Evolutionary conservation across 257 asterid genomes (phyloP).

Genomic region (Lavandula angustifolia): DNA sequence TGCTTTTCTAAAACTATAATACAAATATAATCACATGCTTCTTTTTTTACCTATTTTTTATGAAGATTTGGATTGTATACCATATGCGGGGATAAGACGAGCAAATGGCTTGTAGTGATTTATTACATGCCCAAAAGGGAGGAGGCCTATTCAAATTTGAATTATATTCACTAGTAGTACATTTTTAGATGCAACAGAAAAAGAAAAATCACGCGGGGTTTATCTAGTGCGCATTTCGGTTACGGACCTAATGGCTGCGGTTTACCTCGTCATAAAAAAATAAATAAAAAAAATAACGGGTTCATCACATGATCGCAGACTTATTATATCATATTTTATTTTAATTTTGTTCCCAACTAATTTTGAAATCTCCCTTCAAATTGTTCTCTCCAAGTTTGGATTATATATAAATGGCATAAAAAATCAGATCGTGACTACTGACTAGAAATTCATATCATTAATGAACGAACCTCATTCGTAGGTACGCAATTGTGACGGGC

Average conservation of each 20-base stretch:
- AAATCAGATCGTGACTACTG: too few species aligned
- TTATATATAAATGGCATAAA: too few species aligned
- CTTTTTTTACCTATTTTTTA: not conserved
- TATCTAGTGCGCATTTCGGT: too few species aligned
- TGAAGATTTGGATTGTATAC: not conserved
- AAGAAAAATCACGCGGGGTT: conserved; percentile 34
- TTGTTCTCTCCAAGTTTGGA: too few species aligned
- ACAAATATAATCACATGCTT: not conserved
- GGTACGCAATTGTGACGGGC: too few species aligned
- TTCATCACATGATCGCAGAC: conserved; percentile 35
- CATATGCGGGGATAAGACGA: conserved; percentile 11
- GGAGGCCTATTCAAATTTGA: conserved; percentile 29
- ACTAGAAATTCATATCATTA: too few species aligned
- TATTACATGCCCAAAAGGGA: conserved; percentile 7
- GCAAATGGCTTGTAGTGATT: conserved; percentile 1
- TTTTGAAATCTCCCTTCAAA: too few species aligned
- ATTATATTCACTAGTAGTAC: conserved; percentile 10
- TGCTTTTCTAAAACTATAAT: too few species aligned
- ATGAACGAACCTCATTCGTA: too few species aligned
- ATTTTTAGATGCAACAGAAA: conserved; percentile 25
- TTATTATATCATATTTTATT: not conserved
- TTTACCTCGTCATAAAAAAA: too few species aligned
- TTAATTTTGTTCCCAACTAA: not conserved
- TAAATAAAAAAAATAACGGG: conserved; percentile 34
- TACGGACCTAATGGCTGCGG: too few species aligned